Evolutionary conservation across 768 basidiomycete genomes (phyloP).

Genomic region (Phanerochaete sordida): DNA sequence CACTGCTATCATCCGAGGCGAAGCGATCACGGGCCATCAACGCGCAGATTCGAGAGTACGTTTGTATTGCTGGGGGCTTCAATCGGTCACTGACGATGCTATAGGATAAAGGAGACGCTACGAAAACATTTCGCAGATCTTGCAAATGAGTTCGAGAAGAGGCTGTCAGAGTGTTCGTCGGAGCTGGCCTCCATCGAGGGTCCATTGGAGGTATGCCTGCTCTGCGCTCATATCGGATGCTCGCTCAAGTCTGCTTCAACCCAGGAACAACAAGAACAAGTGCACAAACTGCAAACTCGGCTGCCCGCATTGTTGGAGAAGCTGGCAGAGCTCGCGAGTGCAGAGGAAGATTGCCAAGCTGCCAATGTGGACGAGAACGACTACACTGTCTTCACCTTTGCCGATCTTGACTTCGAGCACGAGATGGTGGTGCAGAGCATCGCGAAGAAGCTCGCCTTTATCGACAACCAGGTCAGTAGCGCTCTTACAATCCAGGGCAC

Average conservation of each 20-base stretch:
- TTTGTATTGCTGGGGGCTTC: slow-evolving; percentile 2
- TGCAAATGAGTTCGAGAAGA: slow-evolving; percentile 73
- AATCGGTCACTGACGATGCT: not conserved
- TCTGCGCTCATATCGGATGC: not conserved
- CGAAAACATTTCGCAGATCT: slow-evolving; percentile 74
- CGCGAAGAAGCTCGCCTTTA: slow-evolving; percentile 88
- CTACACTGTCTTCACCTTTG: slow-evolving; percentile 84
- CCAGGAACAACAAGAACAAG: slow-evolving; percentile 72
- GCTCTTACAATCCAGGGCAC: too few species aligned
- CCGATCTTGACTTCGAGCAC: slow-evolving; percentile 89
- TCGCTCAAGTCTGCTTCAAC: not conserved
- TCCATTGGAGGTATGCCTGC: slow-evolving; percentile 57
- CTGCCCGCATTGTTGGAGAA: slow-evolving; percentile 62
- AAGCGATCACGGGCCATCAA: slow-evolving; percentile 79
- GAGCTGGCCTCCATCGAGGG: slow-evolving; percentile 77
- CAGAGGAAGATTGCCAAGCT: slow-evolving; percentile 72
- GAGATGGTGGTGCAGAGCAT: slow-evolving; percentile 78
- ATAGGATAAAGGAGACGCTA: slow-evolving; percentile 77
- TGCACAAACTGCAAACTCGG: slow-evolving; percentile 60
- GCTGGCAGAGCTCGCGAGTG: slow-evolving; percentile 48
- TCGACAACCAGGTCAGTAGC: slow-evolving; percentile 83
- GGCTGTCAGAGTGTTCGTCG: slow-evolving; percentile 59
- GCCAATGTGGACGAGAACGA: slow-evolving; percentile 98
- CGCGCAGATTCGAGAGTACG: slow-evolving; percentile 84
- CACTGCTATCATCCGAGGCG: slow-evolving; percentile 70